Percentiles rank a stretch among this genome's conserved stretches.
Evolutionary conservation across 1,139 yeast species (phyloP).

Genomic region (Tardiomyces digboiensis): DNA sequence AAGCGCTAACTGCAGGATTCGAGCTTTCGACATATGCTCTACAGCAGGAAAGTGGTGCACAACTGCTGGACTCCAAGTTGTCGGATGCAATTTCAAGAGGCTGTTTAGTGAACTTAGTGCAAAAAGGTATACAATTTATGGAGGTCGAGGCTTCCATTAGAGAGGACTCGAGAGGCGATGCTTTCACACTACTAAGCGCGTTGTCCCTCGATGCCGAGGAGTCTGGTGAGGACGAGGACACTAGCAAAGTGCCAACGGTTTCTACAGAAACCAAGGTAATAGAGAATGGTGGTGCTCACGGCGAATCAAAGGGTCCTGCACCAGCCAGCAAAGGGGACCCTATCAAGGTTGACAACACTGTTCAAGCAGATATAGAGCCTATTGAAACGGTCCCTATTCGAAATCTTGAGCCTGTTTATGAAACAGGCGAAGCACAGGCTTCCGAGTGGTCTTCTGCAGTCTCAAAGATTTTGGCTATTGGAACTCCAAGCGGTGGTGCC

Average conservation of each 20-base stretch:
- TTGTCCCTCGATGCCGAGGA: slow-evolving; percentile 8
- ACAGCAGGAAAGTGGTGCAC: slow-evolving; percentile 62
- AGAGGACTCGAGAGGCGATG: slow-evolving; percentile 19
- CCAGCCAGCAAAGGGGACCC: background rate
- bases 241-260: slow-evolving; percentile 1
- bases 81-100: slow-evolving; percentile 54
- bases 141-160: slow-evolving; percentile 42
- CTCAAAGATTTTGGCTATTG: slow-evolving; percentile 12
- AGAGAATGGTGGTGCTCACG: background rate
- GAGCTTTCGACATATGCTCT: slow-evolving; percentile 77
- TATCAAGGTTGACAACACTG: background rate
- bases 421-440: slow-evolving; percentile 9
- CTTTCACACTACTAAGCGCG: slow-evolving; percentile 32
- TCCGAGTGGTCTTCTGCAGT: slow-evolving; percentile 18
- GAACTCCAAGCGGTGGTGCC: slow-evolving; percentile 3
- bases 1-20: slow-evolving; percentile 1
- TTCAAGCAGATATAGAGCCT: slow-evolving; percentile 6
- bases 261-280: background rate
- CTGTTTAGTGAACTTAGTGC: slow-evolving; percentile 68
- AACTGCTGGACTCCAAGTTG: slow-evolving; percentile 44
- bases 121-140: slow-evolving; percentile 71
- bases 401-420: slow-evolving; percentile 3
- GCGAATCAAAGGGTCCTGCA: background rate
- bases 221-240: too few species aligned
- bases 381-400: slow-evolving; percentile 4